Percentiles rank a stretch among this genome's conserved stretches.
phyloP scores from a whole-genome alignment of 257 asterid genomes.

The Thymus mandschuricus region DNA sequence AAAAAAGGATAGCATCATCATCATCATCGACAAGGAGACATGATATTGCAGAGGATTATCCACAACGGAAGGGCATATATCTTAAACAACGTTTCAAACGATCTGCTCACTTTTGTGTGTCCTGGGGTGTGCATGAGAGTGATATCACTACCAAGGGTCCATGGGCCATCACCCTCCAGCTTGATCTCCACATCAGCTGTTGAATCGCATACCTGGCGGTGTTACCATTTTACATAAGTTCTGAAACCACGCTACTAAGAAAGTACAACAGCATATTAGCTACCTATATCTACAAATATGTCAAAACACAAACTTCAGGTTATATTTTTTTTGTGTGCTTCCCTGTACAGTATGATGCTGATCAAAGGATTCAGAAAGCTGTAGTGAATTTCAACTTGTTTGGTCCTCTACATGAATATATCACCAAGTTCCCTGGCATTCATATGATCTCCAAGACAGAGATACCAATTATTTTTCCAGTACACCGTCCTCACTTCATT shows the following conservation, averaged over 20 bases:
- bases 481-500: not conserved
- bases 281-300: not conserved
- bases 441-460: conserved; percentile 4
- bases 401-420: not conserved
- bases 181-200: conserved; percentile 64
- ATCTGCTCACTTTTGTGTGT: conserved; percentile 56
- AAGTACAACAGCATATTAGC: not conserved
- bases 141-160: conserved; percentile 60
- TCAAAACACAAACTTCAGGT: not conserved
- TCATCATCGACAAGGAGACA: conserved; percentile 16
- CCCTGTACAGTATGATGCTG: not conserved
- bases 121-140: conserved; percentile 73
- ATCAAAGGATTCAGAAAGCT: no score
- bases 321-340: not conserved
- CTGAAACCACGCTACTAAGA: no score
- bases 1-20: not conserved
- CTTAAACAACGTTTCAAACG: conserved; percentile 11
- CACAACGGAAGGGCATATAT: not conserved
- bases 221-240: conserved; percentile 9
- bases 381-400: not conserved
- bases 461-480: not conserved
- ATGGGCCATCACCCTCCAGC: conserved; percentile 71
- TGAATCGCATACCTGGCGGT: conserved; percentile 49
- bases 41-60: not conserved
- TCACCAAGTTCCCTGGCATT: not conserved